Percentiles rank a stretch among this genome's conserved stretches.
Conservation (phyloP, 2,329 filamentous ascomycete genomes). For the Trichoderma sp. region DNA sequence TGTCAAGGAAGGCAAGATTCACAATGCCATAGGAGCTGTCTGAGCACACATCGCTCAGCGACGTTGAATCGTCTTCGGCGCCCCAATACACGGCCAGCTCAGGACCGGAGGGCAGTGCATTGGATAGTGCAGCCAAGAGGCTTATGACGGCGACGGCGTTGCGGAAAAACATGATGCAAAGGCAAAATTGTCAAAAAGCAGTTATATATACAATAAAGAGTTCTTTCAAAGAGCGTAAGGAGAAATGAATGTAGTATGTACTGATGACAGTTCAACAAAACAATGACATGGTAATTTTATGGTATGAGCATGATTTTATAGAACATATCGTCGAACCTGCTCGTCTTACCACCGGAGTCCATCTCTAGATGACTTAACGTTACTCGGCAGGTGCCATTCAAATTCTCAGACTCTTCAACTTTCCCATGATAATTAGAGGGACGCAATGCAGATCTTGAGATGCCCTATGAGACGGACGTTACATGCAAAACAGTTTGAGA, state of each 20-base stretch:
- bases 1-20: conserved; percentile 33
- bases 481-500: background rate
- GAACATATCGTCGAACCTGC: background rate
- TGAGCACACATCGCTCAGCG: conserved; percentile 30
- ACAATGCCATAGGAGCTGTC: conserved; percentile 32
- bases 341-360: background rate
- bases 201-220: background rate
- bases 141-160: background rate
- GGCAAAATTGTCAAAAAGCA: background rate
- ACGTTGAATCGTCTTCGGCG: conserved; percentile 31
- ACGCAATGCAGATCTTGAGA: background rate
- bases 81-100: conserved; percentile 32
- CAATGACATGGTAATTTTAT: background rate
- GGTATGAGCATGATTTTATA: background rate
- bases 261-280: background rate
- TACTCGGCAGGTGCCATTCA: background rate
- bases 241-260: background rate
- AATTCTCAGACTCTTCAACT: background rate
- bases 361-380: background rate
- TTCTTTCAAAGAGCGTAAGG: background rate
- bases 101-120: background rate
- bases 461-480: background rate
- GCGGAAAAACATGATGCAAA: background rate
- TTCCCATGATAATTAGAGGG: background rate
- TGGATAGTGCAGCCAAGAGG: background rate